Conservation (phyloP, 139 green algal genomes). For the Closterium sp. region DNA sequence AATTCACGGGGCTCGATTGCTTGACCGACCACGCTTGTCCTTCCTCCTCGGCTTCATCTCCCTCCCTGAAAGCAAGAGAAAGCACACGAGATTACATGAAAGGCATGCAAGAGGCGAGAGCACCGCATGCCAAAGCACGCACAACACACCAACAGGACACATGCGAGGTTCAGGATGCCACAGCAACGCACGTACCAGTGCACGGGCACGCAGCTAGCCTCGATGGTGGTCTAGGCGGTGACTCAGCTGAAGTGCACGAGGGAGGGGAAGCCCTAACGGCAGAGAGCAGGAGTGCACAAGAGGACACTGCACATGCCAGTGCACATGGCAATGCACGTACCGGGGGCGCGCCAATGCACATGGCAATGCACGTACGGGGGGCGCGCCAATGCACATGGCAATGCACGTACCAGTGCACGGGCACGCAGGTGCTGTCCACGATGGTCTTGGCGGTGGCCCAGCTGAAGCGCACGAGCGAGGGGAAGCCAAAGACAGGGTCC, state of each 20-base stretch:
- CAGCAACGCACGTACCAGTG: background rate
- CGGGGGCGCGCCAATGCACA: too few relatives aligned
- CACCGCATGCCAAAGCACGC: background rate
- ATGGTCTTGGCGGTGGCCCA: slow-evolving; percentile 46
- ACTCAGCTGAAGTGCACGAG: background rate
- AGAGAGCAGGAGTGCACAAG: background rate
- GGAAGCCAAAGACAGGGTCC: slow-evolving; percentile 82
- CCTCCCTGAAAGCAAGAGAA: slow-evolving; percentile 1
- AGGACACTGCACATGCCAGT: too few relatives aligned
- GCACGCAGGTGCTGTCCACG: slow-evolving; percentile 13
- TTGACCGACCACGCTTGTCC: background rate
- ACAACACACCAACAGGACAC: background rate
- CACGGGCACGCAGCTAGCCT: background rate
- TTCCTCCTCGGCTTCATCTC: background rate
- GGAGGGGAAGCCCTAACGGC: background rate
- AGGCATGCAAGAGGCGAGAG: background rate
- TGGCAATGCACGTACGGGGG: too few relatives aligned
- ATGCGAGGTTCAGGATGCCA: background rate
- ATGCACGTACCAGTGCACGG: too few relatives aligned
- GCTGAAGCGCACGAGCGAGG: slow-evolving; percentile 69
- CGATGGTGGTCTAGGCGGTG: too few relatives aligned
- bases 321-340: too few relatives aligned
- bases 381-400: too few relatives aligned
- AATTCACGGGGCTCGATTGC: background rate
- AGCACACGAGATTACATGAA: background rate